Conservation (phyloP, 306 rosid genomes). For the Pachyrhizus erosus region DNA sequence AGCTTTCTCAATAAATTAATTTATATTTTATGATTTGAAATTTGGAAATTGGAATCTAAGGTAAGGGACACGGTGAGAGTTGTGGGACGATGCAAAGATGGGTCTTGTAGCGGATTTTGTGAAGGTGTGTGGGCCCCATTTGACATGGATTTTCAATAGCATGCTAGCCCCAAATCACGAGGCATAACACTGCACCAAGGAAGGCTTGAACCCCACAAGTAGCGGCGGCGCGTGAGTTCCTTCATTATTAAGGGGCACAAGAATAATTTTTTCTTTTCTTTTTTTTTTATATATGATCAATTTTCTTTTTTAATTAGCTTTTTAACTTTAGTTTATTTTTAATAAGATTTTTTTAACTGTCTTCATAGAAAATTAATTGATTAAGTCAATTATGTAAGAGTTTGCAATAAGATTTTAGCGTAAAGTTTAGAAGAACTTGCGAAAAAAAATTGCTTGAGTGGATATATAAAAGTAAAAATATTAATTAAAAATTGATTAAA, state of each 20-base stretch:
- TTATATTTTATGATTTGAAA: background rate
- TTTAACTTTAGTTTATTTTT: too few relatives aligned
- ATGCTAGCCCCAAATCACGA: constrained; percentile 21
- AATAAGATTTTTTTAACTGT: too few relatives aligned
- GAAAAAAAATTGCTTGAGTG: too few relatives aligned
- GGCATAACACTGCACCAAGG: background rate
- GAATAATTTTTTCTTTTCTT: background rate
- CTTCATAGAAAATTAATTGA: too few relatives aligned
- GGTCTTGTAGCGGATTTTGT: background rate
- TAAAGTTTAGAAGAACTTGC: too few relatives aligned
- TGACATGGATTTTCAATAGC: constrained; percentile 20
- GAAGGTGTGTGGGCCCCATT: constrained; percentile 13
- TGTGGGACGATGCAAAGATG: background rate
- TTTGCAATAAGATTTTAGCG: too few relatives aligned
- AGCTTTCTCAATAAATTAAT: too few relatives aligned
- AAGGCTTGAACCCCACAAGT: background rate
- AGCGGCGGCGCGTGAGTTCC: background rate
- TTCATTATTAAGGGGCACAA: background rate
- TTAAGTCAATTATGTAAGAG: too few relatives aligned
- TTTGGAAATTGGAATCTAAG: background rate
- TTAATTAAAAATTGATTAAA: too few relatives aligned
- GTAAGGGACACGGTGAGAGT: background rate
- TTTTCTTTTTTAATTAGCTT: too few relatives aligned
- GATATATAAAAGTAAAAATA: too few relatives aligned
- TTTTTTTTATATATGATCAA: too few relatives aligned